Evolutionary conservation across 2,329 filamentous ascomycete genomes (phyloP).

Genomic region (Colletotrichum sp.): DNA sequence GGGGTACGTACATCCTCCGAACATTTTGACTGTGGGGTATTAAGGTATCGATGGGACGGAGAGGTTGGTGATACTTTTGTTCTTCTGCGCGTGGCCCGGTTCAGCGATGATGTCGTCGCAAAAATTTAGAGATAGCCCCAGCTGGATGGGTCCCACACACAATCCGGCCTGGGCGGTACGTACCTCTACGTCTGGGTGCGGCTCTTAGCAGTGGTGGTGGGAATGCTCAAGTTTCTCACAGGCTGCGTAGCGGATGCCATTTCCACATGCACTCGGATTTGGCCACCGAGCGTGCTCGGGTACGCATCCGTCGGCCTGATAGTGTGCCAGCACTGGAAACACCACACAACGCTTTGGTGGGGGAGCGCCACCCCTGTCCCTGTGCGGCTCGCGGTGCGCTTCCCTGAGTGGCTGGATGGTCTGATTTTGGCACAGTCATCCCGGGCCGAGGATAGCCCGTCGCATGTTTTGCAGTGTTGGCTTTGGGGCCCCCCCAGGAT

Average conservation of each 20-base stretch:
- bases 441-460: conserved; percentile 1
- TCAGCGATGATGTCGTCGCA: conserved; percentile 22
- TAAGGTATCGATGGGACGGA: background rate
- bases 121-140: conserved; percentile 20
- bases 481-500: background rate
- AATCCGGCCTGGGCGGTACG: background rate
- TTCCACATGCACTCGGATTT: background rate
- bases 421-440: background rate
- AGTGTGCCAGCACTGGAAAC: background rate
- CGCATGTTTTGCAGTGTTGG: background rate
- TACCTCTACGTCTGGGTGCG: background rate
- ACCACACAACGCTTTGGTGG: background rate
- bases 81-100: background rate
- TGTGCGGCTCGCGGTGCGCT: background rate
- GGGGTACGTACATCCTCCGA: conserved; percentile 62
- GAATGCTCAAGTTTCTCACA: background rate
- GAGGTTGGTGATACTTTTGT: background rate
- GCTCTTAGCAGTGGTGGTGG: background rate
- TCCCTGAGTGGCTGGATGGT: background rate
- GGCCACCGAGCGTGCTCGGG: background rate
- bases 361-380: background rate
- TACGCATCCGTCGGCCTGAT: background rate
- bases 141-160: background rate
- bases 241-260: background rate
- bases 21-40: conserved; percentile 53